phyloP scores from a whole-genome alignment of 768 basidiomycete genomes.

The Russula sp. region DNA sequence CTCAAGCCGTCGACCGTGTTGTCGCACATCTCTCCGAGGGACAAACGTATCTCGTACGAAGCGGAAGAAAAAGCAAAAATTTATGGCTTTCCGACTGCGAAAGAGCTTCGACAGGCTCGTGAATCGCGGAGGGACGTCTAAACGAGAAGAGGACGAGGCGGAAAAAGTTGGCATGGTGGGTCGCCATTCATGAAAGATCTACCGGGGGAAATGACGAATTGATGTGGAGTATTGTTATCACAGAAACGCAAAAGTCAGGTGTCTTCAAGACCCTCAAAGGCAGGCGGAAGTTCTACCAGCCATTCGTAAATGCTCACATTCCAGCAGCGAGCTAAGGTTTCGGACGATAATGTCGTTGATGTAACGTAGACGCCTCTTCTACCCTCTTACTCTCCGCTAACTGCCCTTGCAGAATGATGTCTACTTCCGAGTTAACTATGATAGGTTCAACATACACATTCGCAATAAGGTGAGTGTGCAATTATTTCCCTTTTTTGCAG shows the following conservation, averaged over 20 bases:
- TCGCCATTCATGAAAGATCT: constrained; percentile 11
- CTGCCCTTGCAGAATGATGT: constrained; percentile 52
- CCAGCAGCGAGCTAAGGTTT: constrained; percentile 45
- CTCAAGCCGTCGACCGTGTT: constrained; percentile 75
- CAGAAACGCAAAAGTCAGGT: constrained; percentile 60
- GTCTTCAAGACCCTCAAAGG: constrained; percentile 53
- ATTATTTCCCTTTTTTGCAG: constrained; percentile 6
- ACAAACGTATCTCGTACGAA: constrained; percentile 79
- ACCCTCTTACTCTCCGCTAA: constrained; percentile 3
- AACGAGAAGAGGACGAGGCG: constrained; percentile 69
- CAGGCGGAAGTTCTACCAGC: constrained; percentile 33
- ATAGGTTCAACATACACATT: constrained; percentile 81
- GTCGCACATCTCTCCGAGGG: constrained; percentile 75
- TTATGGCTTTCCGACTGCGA: constrained; percentile 73
- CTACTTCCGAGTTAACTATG: constrained; percentile 85
- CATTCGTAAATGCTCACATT: not conserved
- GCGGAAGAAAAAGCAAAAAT: constrained; percentile 73
- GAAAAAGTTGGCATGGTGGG: constrained; percentile 72
- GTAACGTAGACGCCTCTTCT: constrained; percentile 39
- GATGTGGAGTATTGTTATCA: constrained; percentile 17
- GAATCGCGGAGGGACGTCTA: constrained; percentile 60
- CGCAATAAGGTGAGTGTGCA: constrained; percentile 70
- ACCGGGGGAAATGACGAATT: not conserved
- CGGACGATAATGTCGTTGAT: constrained; percentile 61
- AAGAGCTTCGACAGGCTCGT: constrained; percentile 70